Evolutionary conservation across 2,329 filamentous ascomycete genomes (phyloP), one percentile per base, ranked within the genome.

Genomic region (Westerdykella aurantiaca): DNA sequence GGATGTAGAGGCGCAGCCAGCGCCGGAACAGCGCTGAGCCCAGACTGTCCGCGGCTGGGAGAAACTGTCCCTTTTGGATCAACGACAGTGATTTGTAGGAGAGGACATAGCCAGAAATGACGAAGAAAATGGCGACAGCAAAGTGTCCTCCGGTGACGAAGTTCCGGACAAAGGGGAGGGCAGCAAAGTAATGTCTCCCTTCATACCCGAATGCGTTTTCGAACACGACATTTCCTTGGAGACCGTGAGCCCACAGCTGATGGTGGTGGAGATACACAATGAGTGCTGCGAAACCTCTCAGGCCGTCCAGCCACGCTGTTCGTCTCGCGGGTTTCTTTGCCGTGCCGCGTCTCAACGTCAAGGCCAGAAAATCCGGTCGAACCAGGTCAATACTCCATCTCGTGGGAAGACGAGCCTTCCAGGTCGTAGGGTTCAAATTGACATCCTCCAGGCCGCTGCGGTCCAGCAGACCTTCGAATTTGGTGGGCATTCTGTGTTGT

Each of bases 211-310:
- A 66, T 1, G 50, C 18, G 22, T 57, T 61, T 38, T 66, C 63
- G 38, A 58, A 76, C 64, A 59, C 76, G 69, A 38, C 71, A 64
- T 48, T 70, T 56, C 53, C 75, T 74, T 31, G 77, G 73, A 48
- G 71, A 16, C 52, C 54, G 35, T 66, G 62, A 7, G 84, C 6
- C 71, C 71, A 66, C 48, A 59, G 22, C 60, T 63, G 44, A 58
- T 68, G 60, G 80, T 81, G 37, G 42, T 82, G 78, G 51, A 75
- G 71, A 60, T 84, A 85, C 12, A 86, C 82, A 22, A 85, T 59
- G 23, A 86, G 72, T 2, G 82, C 80, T 4, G 82, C 81, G 48
- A 85, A 83, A 3, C 83, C 82, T 56, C 83, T 70, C 12, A 86
- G 67, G 12, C 82, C 82, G 52, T 86, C 82, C 16, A 82, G 71